These are phyloP conservation scores for Chloranthus sessilifolius DNA, from an alignment of 164 flowering plant genomes.

Conservation along the genomic window DNA sequence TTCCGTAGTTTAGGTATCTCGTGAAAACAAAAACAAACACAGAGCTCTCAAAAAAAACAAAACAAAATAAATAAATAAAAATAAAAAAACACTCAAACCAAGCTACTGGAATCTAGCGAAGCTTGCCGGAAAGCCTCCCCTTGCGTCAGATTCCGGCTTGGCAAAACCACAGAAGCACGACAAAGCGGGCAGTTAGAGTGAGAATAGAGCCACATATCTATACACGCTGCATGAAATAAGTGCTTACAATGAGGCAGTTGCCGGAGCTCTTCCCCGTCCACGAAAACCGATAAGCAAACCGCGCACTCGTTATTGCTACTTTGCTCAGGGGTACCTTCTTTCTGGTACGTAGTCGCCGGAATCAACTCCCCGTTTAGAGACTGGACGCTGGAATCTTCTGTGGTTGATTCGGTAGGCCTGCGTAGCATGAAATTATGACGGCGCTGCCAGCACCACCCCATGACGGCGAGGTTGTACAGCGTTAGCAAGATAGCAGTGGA, in stretches of 20 bases:
- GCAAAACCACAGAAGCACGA: slow-evolving; percentile 25
- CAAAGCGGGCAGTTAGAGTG: slow-evolving; percentile 74
- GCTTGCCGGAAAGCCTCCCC: neutral
- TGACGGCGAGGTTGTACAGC: slow-evolving; percentile 10
- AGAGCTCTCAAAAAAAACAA: too few species aligned
- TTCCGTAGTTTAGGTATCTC: too few species aligned
- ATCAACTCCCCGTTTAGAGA: slow-evolving; percentile 2
- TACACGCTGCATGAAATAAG: slow-evolving; percentile 54
- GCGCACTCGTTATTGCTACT: slow-evolving; percentile 47
- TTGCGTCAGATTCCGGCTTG: neutral
- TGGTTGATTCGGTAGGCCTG: neutral
- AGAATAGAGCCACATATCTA: slow-evolving; percentile 77
- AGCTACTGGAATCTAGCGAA: neutral
- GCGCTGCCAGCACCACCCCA: slow-evolving; percentile 16
- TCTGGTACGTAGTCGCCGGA: slow-evolving; percentile 19
- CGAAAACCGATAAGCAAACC: slow-evolving; percentile 62
- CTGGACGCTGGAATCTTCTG: neutral
- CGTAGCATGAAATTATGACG: neutral
- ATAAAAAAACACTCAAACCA: slow-evolving; percentile 10
- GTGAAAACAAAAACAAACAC: too few species aligned
- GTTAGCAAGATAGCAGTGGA: slow-evolving; percentile 3
- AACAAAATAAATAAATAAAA: too few species aligned
- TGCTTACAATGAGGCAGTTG: slow-evolving; percentile 53
- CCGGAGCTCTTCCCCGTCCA: slow-evolving; percentile 45
- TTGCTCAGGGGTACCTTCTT: slow-evolving; percentile 18